Evolutionary conservation across 164 flowering plant species (phyloP).

Genomic region (Euptelea pleiosperma): DNA sequence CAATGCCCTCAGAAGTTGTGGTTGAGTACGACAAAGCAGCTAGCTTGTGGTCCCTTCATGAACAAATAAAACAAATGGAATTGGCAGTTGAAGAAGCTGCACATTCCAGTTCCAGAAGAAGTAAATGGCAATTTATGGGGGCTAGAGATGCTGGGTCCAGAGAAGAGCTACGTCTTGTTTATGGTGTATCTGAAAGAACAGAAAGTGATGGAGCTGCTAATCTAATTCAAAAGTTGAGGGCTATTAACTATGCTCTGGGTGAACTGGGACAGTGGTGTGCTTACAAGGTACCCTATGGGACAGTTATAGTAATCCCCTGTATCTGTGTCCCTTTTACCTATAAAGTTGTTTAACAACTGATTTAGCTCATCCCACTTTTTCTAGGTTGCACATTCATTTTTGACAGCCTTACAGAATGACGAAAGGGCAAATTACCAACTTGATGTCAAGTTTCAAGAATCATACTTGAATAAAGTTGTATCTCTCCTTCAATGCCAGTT

Average conservation of each 20-base stretch:
- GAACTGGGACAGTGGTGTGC: constrained; percentile 99
- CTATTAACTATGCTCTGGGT: constrained; percentile 90
- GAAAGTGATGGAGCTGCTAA: constrained; percentile 99
- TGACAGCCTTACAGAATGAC: constrained; percentile 89
- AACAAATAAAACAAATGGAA: constrained; percentile 90
- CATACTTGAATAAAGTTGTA: constrained; percentile 73
- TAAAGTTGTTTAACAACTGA: constrained; percentile 6
- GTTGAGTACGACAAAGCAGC: constrained; percentile 96
- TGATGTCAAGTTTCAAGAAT: constrained; percentile 95
- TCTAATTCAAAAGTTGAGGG: constrained; percentile 89
- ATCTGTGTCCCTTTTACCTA: not conserved
- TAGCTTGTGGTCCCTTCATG: constrained; percentile 85
- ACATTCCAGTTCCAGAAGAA: constrained; percentile 73
- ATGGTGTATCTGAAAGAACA: constrained; percentile 97
- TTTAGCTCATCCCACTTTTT: constrained; percentile 7
- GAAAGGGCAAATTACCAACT: constrained; percentile 95
- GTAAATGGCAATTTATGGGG: constrained; percentile 99
- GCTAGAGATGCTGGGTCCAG: constrained; percentile 99
- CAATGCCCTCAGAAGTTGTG: constrained; percentile 89
- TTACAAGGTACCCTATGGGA: constrained; percentile 56
- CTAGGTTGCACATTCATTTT: constrained; percentile 89
- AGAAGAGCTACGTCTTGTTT: constrained; percentile 94
- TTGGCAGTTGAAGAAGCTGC: constrained; percentile 86
- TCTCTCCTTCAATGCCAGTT: constrained; percentile 82
- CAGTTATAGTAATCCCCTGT: not conserved